Evolutionary conservation across 202 grass and related monocot genomes (phyloP).

Genomic region (Cymbopogon flexuosus): DNA sequence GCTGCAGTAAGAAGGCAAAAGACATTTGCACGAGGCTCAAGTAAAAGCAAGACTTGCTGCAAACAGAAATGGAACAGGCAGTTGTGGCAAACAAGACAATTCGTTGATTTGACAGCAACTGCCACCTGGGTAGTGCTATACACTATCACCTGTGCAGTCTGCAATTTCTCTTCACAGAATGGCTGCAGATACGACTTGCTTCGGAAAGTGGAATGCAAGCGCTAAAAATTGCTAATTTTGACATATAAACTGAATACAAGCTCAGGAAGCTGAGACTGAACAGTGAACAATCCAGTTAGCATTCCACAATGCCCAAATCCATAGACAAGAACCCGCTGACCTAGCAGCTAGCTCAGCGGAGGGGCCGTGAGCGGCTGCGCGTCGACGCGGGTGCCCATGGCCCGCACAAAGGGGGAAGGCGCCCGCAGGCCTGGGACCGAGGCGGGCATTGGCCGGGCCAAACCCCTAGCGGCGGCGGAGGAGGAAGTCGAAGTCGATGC

Average conservation of each 20-base stretch:
- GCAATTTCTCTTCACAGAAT: neutral
- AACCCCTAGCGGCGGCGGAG: neutral
- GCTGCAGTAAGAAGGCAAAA: neutral
- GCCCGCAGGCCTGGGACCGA: conserved; percentile 16
- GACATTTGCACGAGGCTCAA: neutral
- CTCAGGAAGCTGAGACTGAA: too few species aligned
- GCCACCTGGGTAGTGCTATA: neutral
- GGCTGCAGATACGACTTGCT: neutral
- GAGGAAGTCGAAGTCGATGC: neutral
- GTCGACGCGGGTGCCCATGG: conserved; percentile 47
- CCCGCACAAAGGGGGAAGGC: conserved; percentile 48
- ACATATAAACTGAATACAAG: neutral
- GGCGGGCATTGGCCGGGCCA: neutral
- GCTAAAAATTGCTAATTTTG: neutral
- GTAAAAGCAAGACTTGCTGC: neutral
- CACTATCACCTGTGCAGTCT: neutral
- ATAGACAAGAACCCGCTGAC: neutral
- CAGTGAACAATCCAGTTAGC: too few species aligned
- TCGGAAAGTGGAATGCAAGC: neutral
- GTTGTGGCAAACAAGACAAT: neutral
- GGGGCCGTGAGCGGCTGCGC: conserved; percentile 11
- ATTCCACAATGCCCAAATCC: neutral
- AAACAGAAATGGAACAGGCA: neutral
- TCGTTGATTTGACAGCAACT: neutral
- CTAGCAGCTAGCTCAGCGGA: neutral